A percentile compares a stretch with the other conserved stretches of the same genome.
phyloP scores from a whole-genome alignment of 305 asterid species.

The Solanum aculeatissimum region DNA sequence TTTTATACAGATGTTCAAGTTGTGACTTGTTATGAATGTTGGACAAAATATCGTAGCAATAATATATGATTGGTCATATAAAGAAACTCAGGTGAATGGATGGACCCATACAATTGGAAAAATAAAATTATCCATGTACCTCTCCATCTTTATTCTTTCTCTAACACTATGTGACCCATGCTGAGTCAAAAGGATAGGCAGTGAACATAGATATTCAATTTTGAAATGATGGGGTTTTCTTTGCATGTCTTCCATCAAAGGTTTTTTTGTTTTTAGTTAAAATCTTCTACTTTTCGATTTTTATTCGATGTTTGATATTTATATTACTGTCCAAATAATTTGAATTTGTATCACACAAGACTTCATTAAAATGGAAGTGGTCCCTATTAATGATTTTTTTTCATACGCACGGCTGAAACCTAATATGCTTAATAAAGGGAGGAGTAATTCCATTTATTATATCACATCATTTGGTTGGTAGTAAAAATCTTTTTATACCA shows the following conservation, averaged over 20 bases:
- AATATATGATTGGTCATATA: neutral
- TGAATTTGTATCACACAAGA: neutral
- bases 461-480: neutral
- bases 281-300: neutral
- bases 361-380: neutral
- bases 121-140: neutral
- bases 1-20: neutral
- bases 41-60: neutral
- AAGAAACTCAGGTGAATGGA: constrained; percentile 5
- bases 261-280: neutral
- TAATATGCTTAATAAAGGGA: neutral
- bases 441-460: neutral
- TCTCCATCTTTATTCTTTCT: constrained; percentile 5
- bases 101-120: constrained; percentile 17
- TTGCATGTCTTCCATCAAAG: neutral
- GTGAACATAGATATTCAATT: constrained; percentile 21
- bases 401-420: neutral
- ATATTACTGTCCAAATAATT: neutral
- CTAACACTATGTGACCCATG: constrained; percentile 25
- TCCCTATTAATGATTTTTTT: neutral
- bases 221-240: constrained; percentile 17
- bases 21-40: neutral
- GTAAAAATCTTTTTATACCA: neutral
- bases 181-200: constrained; percentile 44
- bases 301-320: neutral